Conservation (phyloP, 2,329 filamentous ascomycete genomes). For the Huntiella savannae region DNA sequence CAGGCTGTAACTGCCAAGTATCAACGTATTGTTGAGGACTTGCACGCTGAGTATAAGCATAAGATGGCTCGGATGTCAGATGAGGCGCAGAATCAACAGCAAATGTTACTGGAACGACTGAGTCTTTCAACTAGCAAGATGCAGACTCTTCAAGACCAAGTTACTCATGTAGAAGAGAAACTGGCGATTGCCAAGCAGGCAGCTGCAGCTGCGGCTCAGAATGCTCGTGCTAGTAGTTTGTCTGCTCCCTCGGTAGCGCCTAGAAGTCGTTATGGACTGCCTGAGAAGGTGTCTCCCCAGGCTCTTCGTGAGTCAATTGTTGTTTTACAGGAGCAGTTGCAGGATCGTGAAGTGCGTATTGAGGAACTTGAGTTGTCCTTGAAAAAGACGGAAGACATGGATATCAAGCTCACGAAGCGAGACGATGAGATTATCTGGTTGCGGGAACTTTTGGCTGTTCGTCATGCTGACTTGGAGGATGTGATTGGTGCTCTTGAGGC, state of each 20-base stretch:
- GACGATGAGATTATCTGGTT: constrained; percentile 93
- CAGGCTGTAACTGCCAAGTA: constrained; percentile 37
- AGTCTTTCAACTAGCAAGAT: constrained; percentile 68
- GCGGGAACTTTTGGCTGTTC: constrained; percentile 76
- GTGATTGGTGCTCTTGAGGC: constrained; percentile 64
- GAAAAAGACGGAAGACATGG: constrained; percentile 55
- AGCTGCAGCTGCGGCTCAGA: constrained; percentile 62
- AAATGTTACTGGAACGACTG: constrained; percentile 63
- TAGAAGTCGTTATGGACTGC: constrained; percentile 24
- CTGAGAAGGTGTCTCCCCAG: constrained; percentile 83
- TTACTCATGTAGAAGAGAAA: constrained; percentile 73
- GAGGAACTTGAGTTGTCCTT: constrained; percentile 64
- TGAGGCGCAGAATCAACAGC: constrained; percentile 63
- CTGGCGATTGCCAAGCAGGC: constrained; percentile 78
- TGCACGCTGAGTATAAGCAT: constrained; percentile 56
- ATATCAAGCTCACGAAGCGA: constrained; percentile 68
- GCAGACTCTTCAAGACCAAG: constrained; percentile 68
- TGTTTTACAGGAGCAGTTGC: constrained; percentile 88
- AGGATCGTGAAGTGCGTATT: constrained; percentile 78
- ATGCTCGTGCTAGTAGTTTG: constrained; percentile 39
- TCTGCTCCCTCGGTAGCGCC: constrained; percentile 19
- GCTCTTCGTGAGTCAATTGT: constrained; percentile 90
- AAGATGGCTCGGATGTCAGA: constrained; percentile 56
- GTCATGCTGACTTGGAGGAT: constrained; percentile 80
- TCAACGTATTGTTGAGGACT: constrained; percentile 51